A percentile compares a stretch with the other conserved stretches of the same genome.
Evolutionary conservation across 805 yeast genomes (phyloP).

Genomic region (Scheffersomyces ergatensis): DNA sequence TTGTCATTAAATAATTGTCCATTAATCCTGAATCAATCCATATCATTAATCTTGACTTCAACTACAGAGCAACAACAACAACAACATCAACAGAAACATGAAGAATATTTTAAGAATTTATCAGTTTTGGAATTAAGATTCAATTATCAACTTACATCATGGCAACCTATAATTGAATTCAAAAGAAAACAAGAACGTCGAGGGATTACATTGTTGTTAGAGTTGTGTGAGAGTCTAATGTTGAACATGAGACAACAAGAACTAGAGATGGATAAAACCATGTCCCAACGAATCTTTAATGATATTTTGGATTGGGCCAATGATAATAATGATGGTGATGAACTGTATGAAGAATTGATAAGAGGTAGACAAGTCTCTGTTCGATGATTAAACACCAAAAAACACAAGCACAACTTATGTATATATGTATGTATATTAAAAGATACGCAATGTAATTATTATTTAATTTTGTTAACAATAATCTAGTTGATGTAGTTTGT

Average conservation of each 20-base stretch:
- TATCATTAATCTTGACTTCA: constrained; percentile 44
- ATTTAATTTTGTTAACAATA: too few species aligned
- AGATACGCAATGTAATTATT: too few species aligned
- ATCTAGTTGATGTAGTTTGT: too few species aligned
- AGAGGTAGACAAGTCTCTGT: neutral
- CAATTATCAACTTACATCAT: constrained; percentile 52
- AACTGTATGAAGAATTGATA: constrained; percentile 1
- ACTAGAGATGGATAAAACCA: constrained; percentile 50
- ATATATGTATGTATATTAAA: too few species aligned
- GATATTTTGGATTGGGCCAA: constrained; percentile 70
- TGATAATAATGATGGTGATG: constrained; percentile 39
- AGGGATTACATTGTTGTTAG: constrained; percentile 59
- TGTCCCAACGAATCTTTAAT: constrained; percentile 53
- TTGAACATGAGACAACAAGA: constrained; percentile 60
- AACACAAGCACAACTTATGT: too few species aligned
- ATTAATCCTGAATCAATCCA: constrained; percentile 52
- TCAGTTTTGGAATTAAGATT: constrained; percentile 77
- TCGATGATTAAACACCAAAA: too few species aligned
- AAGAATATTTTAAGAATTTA: constrained; percentile 48
- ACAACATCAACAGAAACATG: neutral
- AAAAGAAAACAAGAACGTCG: constrained; percentile 48
- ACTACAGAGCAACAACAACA: neutral
- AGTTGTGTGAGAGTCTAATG: constrained; percentile 73
- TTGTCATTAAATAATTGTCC: constrained; percentile 75
- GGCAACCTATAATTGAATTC: constrained; percentile 67